These are phyloP conservation scores for Bidens hawaiensis DNA, from an alignment of 140 eudicot genomes.

Conservation along the genomic window DNA sequence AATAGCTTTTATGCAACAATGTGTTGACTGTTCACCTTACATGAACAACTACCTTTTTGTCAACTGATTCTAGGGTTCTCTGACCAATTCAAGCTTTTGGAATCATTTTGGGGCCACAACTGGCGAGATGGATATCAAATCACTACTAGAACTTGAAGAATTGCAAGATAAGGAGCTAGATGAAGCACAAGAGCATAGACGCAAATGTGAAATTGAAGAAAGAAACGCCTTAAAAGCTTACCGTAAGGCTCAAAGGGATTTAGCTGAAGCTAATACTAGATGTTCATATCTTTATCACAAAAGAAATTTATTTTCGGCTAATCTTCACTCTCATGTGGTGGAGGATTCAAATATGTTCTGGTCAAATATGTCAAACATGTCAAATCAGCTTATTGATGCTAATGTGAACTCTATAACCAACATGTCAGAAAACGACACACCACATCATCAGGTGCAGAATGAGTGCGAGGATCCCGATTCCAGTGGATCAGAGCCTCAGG, in stretches of 20 bases:
- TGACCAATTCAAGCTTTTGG: slow-evolving; percentile 40
- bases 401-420: slow-evolving; percentile 29
- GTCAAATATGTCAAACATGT: slow-evolving; percentile 30
- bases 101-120: slow-evolving; percentile 28
- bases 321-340: slow-evolving; percentile 44
- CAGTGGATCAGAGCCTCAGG: slow-evolving; percentile 46
- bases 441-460: slow-evolving; percentile 29
- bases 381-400: slow-evolving; percentile 30
- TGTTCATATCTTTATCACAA: slow-evolving; percentile 53
- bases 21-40: slow-evolving; percentile 21
- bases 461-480: slow-evolving; percentile 45
- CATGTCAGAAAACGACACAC: slow-evolving; percentile 33
- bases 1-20: not conserved
- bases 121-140: slow-evolving; percentile 40
- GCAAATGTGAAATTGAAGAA: slow-evolving; percentile 72
- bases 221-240: slow-evolving; percentile 62
- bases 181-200: slow-evolving; percentile 74
- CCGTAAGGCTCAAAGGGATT: slow-evolving; percentile 67
- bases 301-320: slow-evolving; percentile 58
- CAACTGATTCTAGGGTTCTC: slow-evolving; percentile 31
- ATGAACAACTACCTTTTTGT: slow-evolving; percentile 11
- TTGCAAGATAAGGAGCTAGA: slow-evolving; percentile 70
- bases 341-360: slow-evolving; percentile 44
- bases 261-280: slow-evolving; percentile 67
- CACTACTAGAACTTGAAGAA: slow-evolving; percentile 57